Conservation (phyloP, 2,329 filamentous ascomycete species). For the Xenoacremonium recifei region DNA sequence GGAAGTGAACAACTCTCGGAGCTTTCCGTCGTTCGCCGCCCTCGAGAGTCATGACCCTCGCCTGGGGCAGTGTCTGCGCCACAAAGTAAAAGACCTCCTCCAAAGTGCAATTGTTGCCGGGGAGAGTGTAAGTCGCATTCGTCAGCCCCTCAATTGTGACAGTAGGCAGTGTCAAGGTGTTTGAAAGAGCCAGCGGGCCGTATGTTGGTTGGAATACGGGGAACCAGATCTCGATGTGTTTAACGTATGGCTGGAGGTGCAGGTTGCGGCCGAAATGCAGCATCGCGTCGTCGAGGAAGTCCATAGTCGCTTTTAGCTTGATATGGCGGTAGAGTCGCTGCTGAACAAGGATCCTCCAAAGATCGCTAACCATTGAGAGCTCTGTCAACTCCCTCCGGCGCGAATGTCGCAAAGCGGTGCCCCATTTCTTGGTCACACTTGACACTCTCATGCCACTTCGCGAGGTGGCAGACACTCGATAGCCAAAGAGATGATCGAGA, state of each 20-base stretch:
- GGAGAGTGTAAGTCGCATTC: constrained; percentile 58
- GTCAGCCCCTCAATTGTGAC: constrained; percentile 55
- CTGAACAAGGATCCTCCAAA: constrained; percentile 69
- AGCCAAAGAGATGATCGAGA: constrained; percentile 69
- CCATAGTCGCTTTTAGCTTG: constrained; percentile 69
- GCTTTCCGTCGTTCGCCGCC: constrained; percentile 77
- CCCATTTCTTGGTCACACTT: constrained; percentile 58
- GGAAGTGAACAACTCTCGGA: constrained; percentile 55
- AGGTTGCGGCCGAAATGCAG: constrained; percentile 58
- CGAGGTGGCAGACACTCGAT: constrained; percentile 60
- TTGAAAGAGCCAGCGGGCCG: constrained; percentile 40
- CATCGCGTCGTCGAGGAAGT: constrained; percentile 59
- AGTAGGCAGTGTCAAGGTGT: constrained; percentile 46
- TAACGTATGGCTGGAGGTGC: constrained; percentile 63
- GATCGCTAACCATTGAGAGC: constrained; percentile 58
- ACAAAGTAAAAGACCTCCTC: constrained; percentile 69
- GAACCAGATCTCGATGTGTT: constrained; percentile 76
- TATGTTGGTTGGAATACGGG: constrained; percentile 66
- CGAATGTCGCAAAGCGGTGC: constrained; percentile 64
- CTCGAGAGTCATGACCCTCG: constrained; percentile 68
- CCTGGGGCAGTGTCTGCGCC: constrained; percentile 55
- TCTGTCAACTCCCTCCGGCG: constrained; percentile 66
- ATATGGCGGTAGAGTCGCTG: constrained; percentile 72
- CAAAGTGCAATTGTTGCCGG: constrained; percentile 65
- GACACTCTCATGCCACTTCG: constrained; percentile 54